These are phyloP conservation scores for Talaromyces sp. DNA, from an alignment of 2,329 filamentous ascomycete genomes.

Conservation along the genomic window DNA sequence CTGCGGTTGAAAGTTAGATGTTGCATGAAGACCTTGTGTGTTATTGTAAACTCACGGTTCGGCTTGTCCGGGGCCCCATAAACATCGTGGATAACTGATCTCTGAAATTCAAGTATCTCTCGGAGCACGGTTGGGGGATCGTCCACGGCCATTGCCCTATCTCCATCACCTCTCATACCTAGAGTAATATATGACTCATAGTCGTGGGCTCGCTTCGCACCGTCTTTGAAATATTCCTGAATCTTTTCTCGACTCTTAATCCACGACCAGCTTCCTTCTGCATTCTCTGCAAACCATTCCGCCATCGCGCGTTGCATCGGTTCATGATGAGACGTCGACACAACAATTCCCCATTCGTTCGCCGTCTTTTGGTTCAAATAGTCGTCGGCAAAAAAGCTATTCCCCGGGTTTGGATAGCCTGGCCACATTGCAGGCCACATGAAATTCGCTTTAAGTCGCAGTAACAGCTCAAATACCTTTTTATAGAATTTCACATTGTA, in stretches of 20 bases:
- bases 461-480: slow-evolving; percentile 66
- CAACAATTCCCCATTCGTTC: slow-evolving; percentile 70
- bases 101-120: not conserved
- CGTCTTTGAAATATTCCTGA: slow-evolving; percentile 65
- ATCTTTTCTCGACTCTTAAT: slow-evolving; percentile 67
- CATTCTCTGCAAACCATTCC: slow-evolving; percentile 45
- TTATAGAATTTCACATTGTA: slow-evolving; percentile 63
- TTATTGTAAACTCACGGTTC: not conserved
- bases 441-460: slow-evolving; percentile 69
- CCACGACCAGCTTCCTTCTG: slow-evolving; percentile 64
- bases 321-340: slow-evolving; percentile 71
- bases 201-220: slow-evolving; percentile 61
- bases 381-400: slow-evolving; percentile 71
- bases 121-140: slow-evolving; percentile 12
- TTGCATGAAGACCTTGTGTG: no score
- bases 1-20: not conserved
- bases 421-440: slow-evolving; percentile 70
- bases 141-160: slow-evolving; percentile 48
- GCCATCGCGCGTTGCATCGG: slow-evolving; percentile 56
- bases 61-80: slow-evolving; percentile 3
- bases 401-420: slow-evolving; percentile 33
- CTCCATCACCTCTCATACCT: slow-evolving; percentile 67
- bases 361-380: slow-evolving; percentile 64
- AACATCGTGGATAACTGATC: not conserved
- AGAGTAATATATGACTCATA: slow-evolving; percentile 66